phyloP scores from a whole-genome alignment of 1,284 basidiomycete species.

The Ustilago sp. region DNA sequence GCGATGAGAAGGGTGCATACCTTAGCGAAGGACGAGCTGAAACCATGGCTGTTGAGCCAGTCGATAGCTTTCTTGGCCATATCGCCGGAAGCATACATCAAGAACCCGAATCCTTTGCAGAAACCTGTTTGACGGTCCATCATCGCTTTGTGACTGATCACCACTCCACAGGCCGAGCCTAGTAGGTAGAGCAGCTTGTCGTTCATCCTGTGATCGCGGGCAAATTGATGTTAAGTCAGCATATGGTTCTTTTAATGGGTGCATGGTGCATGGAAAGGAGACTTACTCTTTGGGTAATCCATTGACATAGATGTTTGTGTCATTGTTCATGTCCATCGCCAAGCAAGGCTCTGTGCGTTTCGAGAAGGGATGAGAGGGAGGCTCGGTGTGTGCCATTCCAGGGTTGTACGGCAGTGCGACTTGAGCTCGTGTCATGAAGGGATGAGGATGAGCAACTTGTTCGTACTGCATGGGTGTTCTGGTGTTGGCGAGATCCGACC shows the following conservation, averaged over 20 bases:
- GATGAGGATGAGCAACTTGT: neutral
- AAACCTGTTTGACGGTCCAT: constrained; percentile 57
- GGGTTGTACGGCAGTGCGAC: neutral
- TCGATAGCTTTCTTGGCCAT: constrained; percentile 55
- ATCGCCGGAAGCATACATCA: constrained; percentile 55
- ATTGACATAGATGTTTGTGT: constrained; percentile 62
- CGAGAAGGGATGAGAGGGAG: neutral
- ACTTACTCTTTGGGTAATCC: constrained; percentile 56
- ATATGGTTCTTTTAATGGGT: neutral
- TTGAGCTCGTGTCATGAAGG: neutral
- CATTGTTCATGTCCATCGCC: constrained; percentile 20
- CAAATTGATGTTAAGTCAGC: neutral
- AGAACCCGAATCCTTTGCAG: constrained; percentile 65
- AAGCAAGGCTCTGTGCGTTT: constrained; percentile 10
- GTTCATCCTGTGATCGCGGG: constrained; percentile 33
- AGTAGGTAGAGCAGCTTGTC: constrained; percentile 55
- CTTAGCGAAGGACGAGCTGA: constrained; percentile 57
- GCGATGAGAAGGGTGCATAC: constrained; percentile 7
- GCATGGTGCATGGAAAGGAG: neutral
- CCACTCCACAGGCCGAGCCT: constrained; percentile 56
- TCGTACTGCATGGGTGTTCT: neutral
- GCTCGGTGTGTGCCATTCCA: constrained; percentile 1
- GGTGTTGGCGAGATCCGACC: neutral
- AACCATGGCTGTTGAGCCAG: constrained; percentile 51
- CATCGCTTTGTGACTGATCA: constrained; percentile 66